Conservation (phyloP, 306 rosid genomes). For the Dalbergia oliveri region DNA sequence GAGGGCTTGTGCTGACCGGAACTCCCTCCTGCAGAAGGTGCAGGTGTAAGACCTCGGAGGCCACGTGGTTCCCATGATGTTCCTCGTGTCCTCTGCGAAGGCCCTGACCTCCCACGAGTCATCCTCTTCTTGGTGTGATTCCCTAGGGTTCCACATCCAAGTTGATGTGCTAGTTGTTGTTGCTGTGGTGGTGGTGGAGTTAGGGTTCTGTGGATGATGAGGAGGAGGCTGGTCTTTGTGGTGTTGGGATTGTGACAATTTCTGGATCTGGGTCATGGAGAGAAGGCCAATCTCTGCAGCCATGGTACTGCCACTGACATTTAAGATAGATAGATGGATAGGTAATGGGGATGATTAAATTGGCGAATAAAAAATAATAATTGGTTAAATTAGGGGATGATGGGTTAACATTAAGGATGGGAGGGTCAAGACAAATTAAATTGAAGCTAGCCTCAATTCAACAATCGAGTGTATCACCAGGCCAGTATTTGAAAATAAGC, state of each 20-base stretch:
- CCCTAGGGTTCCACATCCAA: slow-evolving; percentile 86
- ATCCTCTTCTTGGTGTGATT: slow-evolving; percentile 57
- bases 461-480: slow-evolving; percentile 78
- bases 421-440: slow-evolving; percentile 60
- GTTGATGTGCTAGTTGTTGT: neutral
- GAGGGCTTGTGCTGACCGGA: slow-evolving; percentile 93
- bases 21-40: slow-evolving; percentile 84
- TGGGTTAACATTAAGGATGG: slow-evolving; percentile 31
- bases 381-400: slow-evolving; percentile 55
- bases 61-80: slow-evolving; percentile 86
- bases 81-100: slow-evolving; percentile 87
- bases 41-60: slow-evolving; percentile 96
- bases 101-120: slow-evolving; percentile 96
- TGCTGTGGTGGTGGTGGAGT: neutral
- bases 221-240: slow-evolving; percentile 39
- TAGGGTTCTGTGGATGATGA: slow-evolving; percentile 57
- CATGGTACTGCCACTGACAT: slow-evolving; percentile 71
- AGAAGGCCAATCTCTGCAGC: slow-evolving; percentile 75
- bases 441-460: slow-evolving; percentile 47
- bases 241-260: slow-evolving; percentile 54
- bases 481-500: slow-evolving; percentile 59
- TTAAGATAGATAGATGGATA: slow-evolving; percentile 58
- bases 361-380: slow-evolving; percentile 19
- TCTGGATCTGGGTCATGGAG: slow-evolving; percentile 68
- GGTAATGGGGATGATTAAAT: slow-evolving; percentile 50